Conservation (phyloP, 148 eudicot genomes). For the Selenicereus undatus region DNA sequence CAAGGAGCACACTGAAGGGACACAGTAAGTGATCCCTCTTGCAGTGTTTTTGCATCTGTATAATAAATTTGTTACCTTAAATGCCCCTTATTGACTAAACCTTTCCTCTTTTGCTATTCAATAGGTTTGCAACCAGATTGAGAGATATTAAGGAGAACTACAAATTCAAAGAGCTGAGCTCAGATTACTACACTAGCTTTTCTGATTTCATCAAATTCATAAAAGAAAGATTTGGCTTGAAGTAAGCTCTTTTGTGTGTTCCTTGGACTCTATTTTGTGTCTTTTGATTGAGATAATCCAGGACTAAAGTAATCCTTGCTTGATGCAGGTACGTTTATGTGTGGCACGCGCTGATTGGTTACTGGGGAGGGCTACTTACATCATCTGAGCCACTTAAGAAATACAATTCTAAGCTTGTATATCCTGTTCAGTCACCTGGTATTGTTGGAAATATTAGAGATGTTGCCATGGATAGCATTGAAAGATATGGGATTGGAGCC, state of each 20-base stretch:
- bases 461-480: slow-evolving; percentile 62
- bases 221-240: slow-evolving; percentile 44
- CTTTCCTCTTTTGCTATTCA: not conserved
- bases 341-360: slow-evolving; percentile 65
- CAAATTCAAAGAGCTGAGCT: slow-evolving; percentile 37
- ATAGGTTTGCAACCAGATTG: slow-evolving; percentile 53
- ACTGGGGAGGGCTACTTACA: slow-evolving; percentile 64
- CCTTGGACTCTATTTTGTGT: not conserved
- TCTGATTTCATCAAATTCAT: slow-evolving; percentile 49
- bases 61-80: not conserved
- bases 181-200: slow-evolving; percentile 37
- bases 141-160: slow-evolving; percentile 43
- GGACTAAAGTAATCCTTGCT: slow-evolving; percentile 12
- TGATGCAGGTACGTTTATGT: slow-evolving; percentile 42
- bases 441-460: slow-evolving; percentile 54
- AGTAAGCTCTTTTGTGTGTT: slow-evolving; percentile 24
- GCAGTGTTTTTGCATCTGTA: not conserved
- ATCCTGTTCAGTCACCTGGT: slow-evolving; percentile 62
- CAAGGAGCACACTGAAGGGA: slow-evolving; percentile 41
- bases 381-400: slow-evolving; percentile 42
- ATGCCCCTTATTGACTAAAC: not conserved
- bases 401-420: slow-evolving; percentile 45
- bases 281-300: not conserved
- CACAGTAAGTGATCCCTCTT: slow-evolving; percentile 31
- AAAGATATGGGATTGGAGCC: slow-evolving; percentile 51